Evolutionary conservation across 306 rosid genomes (phyloP).

Genomic region (Bauhinia variegata): DNA sequence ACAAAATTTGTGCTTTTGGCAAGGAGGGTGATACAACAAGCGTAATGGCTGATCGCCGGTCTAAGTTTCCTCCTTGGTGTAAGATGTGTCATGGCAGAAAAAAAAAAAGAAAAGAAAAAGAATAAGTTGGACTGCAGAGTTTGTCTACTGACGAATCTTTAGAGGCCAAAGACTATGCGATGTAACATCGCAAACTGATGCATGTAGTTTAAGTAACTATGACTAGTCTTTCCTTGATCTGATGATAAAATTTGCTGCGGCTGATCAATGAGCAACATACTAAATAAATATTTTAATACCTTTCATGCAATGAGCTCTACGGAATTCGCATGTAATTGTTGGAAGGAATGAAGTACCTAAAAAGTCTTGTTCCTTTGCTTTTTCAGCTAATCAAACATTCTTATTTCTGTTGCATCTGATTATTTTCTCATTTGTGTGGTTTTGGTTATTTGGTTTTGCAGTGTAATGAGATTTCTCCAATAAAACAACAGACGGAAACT

Average conservation of each 20-base stretch:
- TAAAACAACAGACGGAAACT: conserved; percentile 30
- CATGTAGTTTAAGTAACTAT: not conserved
- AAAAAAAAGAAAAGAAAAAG: not conserved
- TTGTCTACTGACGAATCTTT: conserved; percentile 12
- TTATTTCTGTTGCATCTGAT: conserved; percentile 24
- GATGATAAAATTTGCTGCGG: conserved; percentile 10
- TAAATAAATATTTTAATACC: conserved; percentile 14
- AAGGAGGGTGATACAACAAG: conserved; percentile 20
- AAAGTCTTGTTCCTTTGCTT: not conserved
- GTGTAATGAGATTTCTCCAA: conserved; percentile 37
- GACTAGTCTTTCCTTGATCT: not conserved
- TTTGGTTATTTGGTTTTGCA: conserved; percentile 43
- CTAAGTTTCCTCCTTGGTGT: no score
- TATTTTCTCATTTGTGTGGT: conserved; percentile 4
- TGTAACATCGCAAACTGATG: not conserved
- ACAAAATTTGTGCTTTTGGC: conserved; percentile 14
- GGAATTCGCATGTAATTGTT: conserved; percentile 21
- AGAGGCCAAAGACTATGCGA: not conserved
- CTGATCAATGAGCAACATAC: conserved; percentile 16
- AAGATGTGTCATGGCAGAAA: conserved; percentile 6
- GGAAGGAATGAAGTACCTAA: conserved; percentile 21
- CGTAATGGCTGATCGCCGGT: conserved; percentile 7
- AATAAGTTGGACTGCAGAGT: not conserved
- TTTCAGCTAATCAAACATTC: not conserved
- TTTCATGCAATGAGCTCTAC: conserved; percentile 15